Base-by-base conservation (phyloP, 2,329 filamentous ascomycete genomes). In the Diatrype stigma region DNA sequence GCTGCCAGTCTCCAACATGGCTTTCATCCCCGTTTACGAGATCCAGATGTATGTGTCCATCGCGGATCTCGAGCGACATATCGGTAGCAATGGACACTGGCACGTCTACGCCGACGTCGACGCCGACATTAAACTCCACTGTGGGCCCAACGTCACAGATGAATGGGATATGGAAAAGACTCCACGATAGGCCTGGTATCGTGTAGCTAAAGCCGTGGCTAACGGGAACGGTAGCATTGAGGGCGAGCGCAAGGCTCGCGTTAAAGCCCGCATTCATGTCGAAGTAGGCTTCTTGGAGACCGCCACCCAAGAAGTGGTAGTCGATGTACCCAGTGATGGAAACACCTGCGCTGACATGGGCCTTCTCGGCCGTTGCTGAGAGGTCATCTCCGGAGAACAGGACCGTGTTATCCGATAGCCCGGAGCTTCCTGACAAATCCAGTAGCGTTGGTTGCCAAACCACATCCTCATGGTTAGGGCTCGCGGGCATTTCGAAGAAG, bases 261-360 rank as follows among this genome's bases (percentile, higher is more conserved):
- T 62, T 63, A 48, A 74, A 63, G 21, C 59, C 56, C 21, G 71
- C 64, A 48, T 74, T 70, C 53, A 76, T 64, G 53, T 76, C 72
- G 42, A 76, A 71, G 58, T 69, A 70, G 5, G 76, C 63, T 23
- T 63, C 57, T 42, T 71, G 57, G 5, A 72, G 57, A 38, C 63
- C 59, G 38, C 62, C 60, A n/a, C 54, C 53, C 45, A 63, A 59
- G 53, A 74, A 68, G 54, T 67, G 68, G 60, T 72, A 75, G 46
- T 65, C 62, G n/a, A 76, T 63, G 51, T 69, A 67, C 32, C 73
- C 73, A 1, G 72, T 73, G 42, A 76, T 68, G 14, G 68, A 69
- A 37, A 73, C 61, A 17, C 62, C 63, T 22, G 68, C 63, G 17
- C 62, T 63, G 48, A 76, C 64, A 45, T 59, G 54, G 32, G 66